A percentile compares a stretch with the other conserved stretches of the same genome.
Evolutionary conservation across 495 filamentous ascomycete genomes (phyloP).

Genomic region (Glutinoglossum americanum): DNA sequence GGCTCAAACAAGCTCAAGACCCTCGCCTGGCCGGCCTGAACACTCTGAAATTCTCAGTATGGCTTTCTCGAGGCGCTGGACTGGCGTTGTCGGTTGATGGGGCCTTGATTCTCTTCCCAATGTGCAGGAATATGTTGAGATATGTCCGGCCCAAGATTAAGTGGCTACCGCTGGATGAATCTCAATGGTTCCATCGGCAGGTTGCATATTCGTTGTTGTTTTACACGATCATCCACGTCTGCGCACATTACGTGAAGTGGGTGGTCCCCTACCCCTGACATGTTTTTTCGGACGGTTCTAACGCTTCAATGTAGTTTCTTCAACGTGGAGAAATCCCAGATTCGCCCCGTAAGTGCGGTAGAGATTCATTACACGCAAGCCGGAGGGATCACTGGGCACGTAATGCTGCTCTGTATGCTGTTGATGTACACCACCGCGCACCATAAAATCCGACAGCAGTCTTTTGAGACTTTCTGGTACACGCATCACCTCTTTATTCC

Average conservation of each 20-base stretch:
- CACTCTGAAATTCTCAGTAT: constrained; percentile 67
- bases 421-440: constrained; percentile 96
- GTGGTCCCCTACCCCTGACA: constrained; percentile 13
- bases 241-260: constrained; percentile 88
- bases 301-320: constrained; percentile 47
- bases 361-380: constrained; percentile 81
- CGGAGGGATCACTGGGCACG: constrained; percentile 85
- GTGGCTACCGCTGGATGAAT: constrained; percentile 84
- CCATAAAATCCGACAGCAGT: constrained; percentile 81
- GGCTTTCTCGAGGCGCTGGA: constrained; percentile 86
- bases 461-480: constrained; percentile 98
- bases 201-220: constrained; percentile 74
- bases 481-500: constrained; percentile 95
- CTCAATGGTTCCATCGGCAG: constrained; percentile 91
- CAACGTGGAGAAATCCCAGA: constrained; percentile 73
- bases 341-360: constrained; percentile 63
- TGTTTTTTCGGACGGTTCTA: background rate
- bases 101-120: constrained; percentile 73
- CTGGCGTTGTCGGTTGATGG: constrained; percentile 63
- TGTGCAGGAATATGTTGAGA: constrained; percentile 78
- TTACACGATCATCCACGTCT: constrained; percentile 57
- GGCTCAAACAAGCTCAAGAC: constrained; percentile 57
- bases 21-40: constrained; percentile 53
- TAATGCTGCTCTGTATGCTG: constrained; percentile 98
- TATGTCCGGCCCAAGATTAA: constrained; percentile 68